Conservation (phyloP, 495 filamentous ascomycete genomes). For the Penicillium crystallinum region DNA sequence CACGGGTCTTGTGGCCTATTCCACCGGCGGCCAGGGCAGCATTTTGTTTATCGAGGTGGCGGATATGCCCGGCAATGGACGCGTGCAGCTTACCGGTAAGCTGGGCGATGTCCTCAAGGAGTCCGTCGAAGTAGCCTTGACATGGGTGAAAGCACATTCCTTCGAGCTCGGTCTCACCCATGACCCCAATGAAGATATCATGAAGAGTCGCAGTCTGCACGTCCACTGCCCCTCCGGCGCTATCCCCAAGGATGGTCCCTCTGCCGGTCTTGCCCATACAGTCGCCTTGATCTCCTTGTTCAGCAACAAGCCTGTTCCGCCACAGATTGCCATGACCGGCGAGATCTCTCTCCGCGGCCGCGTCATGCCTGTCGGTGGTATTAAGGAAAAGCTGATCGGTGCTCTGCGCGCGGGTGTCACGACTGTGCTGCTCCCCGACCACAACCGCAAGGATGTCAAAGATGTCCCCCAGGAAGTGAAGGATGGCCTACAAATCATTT, state of each 20-base stretch:
- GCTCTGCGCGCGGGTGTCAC: conserved; percentile 91
- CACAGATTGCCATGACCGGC: conserved; percentile 95
- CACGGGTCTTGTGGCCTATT: conserved; percentile 96
- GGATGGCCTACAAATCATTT: conserved; percentile 81
- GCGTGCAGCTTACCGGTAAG: conserved; percentile 95
- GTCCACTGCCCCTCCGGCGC: conserved; percentile 95
- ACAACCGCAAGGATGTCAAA: conserved; percentile 89
- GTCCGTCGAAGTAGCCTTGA: conserved; percentile 89
- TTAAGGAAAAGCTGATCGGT: conserved; percentile 98
- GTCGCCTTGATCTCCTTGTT: conserved; percentile 91
- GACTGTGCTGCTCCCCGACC: conserved; percentile 81
- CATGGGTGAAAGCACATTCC: conserved; percentile 95
- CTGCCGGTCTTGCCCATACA: conserved; percentile 89
- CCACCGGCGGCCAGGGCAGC: conserved; percentile 84
- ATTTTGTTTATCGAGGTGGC: conserved; percentile 98
- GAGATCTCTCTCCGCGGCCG: conserved; percentile 86
- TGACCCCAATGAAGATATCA: conserved; percentile 82
- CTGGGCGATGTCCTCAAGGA: conserved; percentile 98
- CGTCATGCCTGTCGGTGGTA: conserved; percentile 86
- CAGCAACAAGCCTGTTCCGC: conserved; percentile 79
- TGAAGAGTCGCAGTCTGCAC: conserved; percentile 91
- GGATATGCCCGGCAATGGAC: conserved; percentile 91
- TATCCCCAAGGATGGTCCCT: conserved; percentile 89
- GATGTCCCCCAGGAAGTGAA: conserved; percentile 89
- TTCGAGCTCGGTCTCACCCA: conserved; percentile 82